These are phyloP conservation scores for Pyronema domesticum DNA, from an alignment of 495 filamentous ascomycete genomes.

Conservation along the genomic window DNA sequence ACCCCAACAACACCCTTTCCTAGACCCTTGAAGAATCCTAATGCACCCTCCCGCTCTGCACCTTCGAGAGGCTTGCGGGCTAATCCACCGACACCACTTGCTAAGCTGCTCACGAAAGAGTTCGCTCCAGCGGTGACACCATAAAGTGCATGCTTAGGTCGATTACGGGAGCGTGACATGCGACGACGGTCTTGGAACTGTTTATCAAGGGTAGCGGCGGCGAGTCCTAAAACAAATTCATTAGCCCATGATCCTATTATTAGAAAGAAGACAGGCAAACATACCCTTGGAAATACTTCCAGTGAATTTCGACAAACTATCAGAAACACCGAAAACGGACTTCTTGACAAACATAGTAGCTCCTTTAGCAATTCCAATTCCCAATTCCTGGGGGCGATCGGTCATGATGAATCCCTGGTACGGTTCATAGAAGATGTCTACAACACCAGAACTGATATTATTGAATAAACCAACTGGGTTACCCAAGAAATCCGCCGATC, in stretches of 20 bases:
- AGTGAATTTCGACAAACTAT: constrained; percentile 90
- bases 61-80: constrained; percentile 87
- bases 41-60: constrained; percentile 82
- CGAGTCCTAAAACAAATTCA: constrained; percentile 32
- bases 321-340: constrained; percentile 87
- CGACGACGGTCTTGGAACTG: constrained; percentile 93
- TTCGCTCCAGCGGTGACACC: constrained; percentile 91
- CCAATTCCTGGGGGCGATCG: constrained; percentile 82
- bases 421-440: constrained; percentile 96
- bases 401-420: constrained; percentile 96
- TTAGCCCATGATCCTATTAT: not conserved
- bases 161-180: constrained; percentile 80
- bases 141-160: constrained; percentile 91
- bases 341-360: constrained; percentile 96
- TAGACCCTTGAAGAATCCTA: constrained; percentile 92
- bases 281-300: constrained; percentile 83
- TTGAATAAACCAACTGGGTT: constrained; percentile 97
- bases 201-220: constrained; percentile 90
- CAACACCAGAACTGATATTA: constrained; percentile 89
- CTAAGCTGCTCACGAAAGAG: constrained; percentile 80
- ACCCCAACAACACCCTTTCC: constrained; percentile 86
- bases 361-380: constrained; percentile 86
- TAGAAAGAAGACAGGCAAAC: not conserved
- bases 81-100: constrained; percentile 79
- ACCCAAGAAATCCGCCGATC: constrained; percentile 94